A percentile compares a stretch with the other conserved stretches of the same genome.
phyloP scores from a whole-genome alignment of 2,329 filamentous ascomycete species.

The Alternaria tenuissima region DNA sequence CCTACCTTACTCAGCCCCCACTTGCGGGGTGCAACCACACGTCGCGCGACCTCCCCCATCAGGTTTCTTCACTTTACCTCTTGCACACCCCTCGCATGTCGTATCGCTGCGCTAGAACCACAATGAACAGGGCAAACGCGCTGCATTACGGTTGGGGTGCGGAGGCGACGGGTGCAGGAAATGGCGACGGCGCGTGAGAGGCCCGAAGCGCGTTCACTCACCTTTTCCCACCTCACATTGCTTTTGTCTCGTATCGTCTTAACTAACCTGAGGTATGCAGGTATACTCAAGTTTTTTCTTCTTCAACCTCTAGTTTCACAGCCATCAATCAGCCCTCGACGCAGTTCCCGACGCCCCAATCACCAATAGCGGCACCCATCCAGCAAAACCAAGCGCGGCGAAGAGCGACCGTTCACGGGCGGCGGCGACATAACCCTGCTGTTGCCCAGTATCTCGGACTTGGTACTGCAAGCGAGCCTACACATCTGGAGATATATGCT shows the following conservation, averaged over 20 bases:
- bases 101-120: background rate
- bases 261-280: conserved; percentile 18
- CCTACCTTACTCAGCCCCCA: conserved; percentile 3
- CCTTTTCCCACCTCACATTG: conserved; percentile 5
- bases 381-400: conserved; percentile 14
- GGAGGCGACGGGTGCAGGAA: conserved; percentile 9
- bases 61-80: conserved; percentile 1
- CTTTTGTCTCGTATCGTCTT: conserved; percentile 2
- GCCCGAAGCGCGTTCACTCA: conserved; percentile 24
- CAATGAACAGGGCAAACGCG: conserved; percentile 5
- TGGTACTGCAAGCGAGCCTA: conserved; percentile 24
- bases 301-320: conserved; percentile 31
- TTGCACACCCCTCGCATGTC: conserved; percentile 1
- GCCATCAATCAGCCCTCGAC: conserved; percentile 33
- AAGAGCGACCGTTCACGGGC: background rate
- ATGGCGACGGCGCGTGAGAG: conserved; percentile 35
- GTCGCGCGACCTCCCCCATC: conserved; percentile 8
- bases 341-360: conserved; percentile 21
- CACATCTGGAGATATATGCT: conserved; percentile 28
- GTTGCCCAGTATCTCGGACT: conserved; percentile 43
- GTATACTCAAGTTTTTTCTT: background rate
- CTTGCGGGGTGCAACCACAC: conserved; percentile 3
- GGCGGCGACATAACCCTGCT: conserved; percentile 31
- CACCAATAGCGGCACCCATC: conserved; percentile 8
- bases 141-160: conserved; percentile 14